Conservation (phyloP, 163 green algal genomes). For the Scenedesmus sp. region DNA sequence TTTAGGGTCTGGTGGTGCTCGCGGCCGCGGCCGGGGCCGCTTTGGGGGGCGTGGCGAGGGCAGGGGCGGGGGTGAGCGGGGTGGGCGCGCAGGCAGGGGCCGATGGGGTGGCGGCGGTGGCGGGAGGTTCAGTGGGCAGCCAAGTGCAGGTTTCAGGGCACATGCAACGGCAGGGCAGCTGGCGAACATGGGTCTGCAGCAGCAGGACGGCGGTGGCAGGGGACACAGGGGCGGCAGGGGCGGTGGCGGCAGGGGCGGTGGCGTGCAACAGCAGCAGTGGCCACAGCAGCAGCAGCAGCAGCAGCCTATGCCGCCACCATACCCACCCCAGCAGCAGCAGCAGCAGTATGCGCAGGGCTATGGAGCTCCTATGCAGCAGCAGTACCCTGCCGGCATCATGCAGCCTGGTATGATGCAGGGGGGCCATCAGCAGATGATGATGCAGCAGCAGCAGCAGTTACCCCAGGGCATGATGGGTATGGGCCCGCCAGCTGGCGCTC, state of each 20-base stretch:
- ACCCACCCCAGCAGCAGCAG: not conserved
- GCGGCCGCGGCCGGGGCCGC: not conserved
- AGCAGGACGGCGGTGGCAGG: not conserved
- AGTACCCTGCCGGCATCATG: not conserved
- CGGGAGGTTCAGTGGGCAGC: not conserved
- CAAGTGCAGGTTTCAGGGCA: not conserved
- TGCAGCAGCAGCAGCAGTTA: not conserved
- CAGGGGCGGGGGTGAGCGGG: not conserved
- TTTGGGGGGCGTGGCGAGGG: not conserved
- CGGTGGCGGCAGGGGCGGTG: constrained; percentile 4
- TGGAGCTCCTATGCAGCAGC: not conserved
- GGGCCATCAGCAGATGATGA: not conserved
- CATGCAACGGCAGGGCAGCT: constrained; percentile 42
- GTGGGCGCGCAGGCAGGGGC: not conserved
- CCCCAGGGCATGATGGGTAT: not conserved
- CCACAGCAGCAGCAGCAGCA: not conserved
- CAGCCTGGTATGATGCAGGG: constrained; percentile 10
- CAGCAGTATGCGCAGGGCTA: too few relatives aligned
- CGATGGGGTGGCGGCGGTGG: not conserved
- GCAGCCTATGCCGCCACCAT: not conserved
- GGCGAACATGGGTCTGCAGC: constrained; percentile 28
- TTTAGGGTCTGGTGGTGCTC: constrained; percentile 17
- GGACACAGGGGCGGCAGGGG: constrained; percentile 23
- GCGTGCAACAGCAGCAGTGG: not conserved
- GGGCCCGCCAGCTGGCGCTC: not conserved